Conservation (phyloP, 352 stramenopile genomes). For the Lagenidium giganteum region DNA sequence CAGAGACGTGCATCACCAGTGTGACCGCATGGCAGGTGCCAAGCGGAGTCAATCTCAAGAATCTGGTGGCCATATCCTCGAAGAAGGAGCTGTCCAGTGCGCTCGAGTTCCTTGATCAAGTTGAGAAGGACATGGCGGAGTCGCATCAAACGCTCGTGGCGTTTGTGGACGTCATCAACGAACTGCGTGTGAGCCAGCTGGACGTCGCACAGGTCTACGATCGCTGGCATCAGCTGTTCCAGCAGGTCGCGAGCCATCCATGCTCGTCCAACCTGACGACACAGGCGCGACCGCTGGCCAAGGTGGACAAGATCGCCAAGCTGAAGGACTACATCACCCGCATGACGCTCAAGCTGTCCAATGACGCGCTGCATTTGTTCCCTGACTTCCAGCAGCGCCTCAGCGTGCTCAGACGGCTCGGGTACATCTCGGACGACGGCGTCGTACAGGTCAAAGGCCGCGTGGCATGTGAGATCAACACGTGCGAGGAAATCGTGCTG, state of each 20-base stretch:
- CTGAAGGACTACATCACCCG: conserved; percentile 44
- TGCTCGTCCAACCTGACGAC: conserved; percentile 17
- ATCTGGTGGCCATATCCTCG: conserved; percentile 37
- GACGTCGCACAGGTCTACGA: conserved; percentile 52
- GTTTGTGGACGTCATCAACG: conserved; percentile 49
- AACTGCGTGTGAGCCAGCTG: conserved; percentile 65
- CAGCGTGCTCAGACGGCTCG: conserved; percentile 85
- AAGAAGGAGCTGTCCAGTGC: conserved; percentile 59
- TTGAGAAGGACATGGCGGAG: conserved; percentile 55
- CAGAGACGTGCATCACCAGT: conserved; percentile 57
- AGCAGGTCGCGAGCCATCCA: conserved; percentile 32
- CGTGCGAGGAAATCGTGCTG: conserved; percentile 94
- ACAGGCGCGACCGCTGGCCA: conserved; percentile 29
- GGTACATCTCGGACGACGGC: conserved; percentile 84
- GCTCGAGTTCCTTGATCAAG: conserved; percentile 55
- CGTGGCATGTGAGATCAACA: conserved; percentile 97
- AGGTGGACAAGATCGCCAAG: conserved; percentile 60
- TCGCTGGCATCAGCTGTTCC: conserved; percentile 40
- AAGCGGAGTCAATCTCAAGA: conserved; percentile 52
- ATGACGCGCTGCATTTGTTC: conserved; percentile 90
- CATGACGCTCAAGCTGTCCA: conserved; percentile 51
- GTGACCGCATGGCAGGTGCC: conserved; percentile 33
- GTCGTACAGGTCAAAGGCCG: conserved; percentile 93
- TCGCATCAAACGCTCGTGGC: conserved; percentile 24
- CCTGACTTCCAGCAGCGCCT: conserved; percentile 95